These are phyloP conservation scores for Brassica nigra DNA, from an alignment of 345 rosid genomes.

Conservation along the genomic window DNA sequence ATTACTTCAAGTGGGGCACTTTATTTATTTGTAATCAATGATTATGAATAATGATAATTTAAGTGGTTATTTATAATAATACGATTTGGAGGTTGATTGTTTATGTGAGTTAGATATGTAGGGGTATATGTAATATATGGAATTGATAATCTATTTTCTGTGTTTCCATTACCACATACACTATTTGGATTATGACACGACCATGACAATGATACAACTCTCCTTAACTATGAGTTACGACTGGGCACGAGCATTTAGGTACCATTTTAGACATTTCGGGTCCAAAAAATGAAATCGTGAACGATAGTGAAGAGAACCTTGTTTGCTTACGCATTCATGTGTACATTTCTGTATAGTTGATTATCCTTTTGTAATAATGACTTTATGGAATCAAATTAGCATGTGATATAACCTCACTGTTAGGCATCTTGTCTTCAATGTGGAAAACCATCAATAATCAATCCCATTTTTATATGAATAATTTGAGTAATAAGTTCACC, in stretches of 20 bases:
- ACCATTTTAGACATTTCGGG: not conserved
- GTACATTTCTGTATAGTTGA: not conserved
- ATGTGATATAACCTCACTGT: conserved; percentile 32
- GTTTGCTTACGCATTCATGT: not conserved
- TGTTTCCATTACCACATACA: not conserved
- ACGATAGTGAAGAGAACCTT: not conserved
- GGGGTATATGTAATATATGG: not conserved
- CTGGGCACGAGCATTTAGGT: not conserved
- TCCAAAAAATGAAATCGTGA: not conserved
- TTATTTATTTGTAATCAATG: conserved; percentile 20
- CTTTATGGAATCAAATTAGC: conserved; percentile 30
- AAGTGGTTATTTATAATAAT: conserved; percentile 18
- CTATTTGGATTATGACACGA: not conserved
- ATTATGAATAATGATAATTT: conserved; percentile 28
- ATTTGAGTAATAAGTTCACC: conserved; percentile 17
- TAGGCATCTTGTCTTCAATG: conserved; percentile 38
- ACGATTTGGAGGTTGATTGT: conserved; percentile 40
- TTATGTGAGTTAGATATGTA: conserved; percentile 22
- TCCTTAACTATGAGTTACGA: not conserved
- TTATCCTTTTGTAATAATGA: conserved; percentile 7
- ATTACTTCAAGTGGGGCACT: conserved; percentile 41
- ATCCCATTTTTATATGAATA: not conserved
- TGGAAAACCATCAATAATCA: conserved; percentile 26
- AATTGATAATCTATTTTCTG: not conserved
- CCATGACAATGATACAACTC: not conserved